These are phyloP conservation scores for Puya raimondii DNA, from an alignment of 176 grass and related monocot species.

Conservation along the genomic window DNA sequence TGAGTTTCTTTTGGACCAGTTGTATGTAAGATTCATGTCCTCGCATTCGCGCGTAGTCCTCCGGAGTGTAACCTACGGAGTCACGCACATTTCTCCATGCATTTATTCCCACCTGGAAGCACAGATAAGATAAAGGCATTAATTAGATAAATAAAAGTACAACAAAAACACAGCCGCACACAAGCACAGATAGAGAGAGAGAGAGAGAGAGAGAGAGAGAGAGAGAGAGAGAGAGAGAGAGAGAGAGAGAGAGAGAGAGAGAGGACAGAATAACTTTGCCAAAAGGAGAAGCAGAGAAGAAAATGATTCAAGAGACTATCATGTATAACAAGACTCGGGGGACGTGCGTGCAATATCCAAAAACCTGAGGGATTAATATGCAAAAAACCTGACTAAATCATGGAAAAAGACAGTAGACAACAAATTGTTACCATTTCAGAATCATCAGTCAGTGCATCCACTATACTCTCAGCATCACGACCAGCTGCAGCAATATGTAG, in stretches of 20 bases:
- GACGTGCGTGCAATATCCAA: not conserved
- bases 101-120: conserved; percentile 61
- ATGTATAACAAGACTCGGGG: too few species aligned
- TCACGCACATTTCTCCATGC: conserved; percentile 64
- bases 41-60: conserved; percentile 63
- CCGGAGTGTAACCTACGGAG: conserved; percentile 49
- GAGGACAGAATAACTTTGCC: not conserved
- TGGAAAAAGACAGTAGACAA: conserved; percentile 20
- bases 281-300: too few species aligned
- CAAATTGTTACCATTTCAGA: conserved; percentile 58
- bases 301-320: too few species aligned
- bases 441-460: conserved; percentile 85
- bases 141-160: conserved; percentile 10
- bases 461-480: conserved; percentile 47
- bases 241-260: not conserved
- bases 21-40: conserved; percentile 49
- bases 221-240: not conserved
- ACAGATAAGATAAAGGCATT: conserved; percentile 1
- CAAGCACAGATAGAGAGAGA: not conserved
- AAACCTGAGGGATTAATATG: conserved; percentile 10
- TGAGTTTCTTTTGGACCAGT: conserved; percentile 79
- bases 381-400: conserved; percentile 5
- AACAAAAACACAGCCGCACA: too few species aligned
- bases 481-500: conserved; percentile 85
- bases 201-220: not conserved